Conservation (phyloP, 305 asterid species). For the Ilex paraguariensis region DNA sequence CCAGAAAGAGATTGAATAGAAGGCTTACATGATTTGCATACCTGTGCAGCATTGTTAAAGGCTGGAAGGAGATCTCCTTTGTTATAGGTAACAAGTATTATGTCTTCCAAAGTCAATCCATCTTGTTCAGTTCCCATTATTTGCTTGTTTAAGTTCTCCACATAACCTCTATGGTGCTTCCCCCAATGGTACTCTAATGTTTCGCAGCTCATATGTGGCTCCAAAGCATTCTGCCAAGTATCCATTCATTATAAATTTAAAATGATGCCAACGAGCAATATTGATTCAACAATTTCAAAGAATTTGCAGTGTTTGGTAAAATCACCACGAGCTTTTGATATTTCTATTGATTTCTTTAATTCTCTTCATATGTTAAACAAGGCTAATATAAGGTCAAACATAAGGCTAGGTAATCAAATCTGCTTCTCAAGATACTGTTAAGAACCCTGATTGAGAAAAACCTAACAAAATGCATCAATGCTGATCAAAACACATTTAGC, state of each 20-base stretch:
- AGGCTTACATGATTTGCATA: slow-evolving; percentile 5
- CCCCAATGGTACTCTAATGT: too few relatives aligned
- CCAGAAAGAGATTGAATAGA: too few relatives aligned
- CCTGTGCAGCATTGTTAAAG: slow-evolving; percentile 99
- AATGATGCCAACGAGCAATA: background rate
- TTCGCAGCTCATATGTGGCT: slow-evolving; percentile 36
- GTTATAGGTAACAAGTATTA: slow-evolving; percentile 41
- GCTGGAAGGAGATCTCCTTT: slow-evolving; percentile 82
- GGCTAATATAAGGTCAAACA: background rate
- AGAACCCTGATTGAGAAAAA: too few relatives aligned
- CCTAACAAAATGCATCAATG: too few relatives aligned
- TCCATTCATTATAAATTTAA: too few relatives aligned
- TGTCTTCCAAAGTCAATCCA: too few relatives aligned
- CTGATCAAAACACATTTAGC: too few relatives aligned
- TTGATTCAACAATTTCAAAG: background rate
- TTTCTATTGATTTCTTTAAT: too few relatives aligned
- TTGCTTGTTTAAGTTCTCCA: slow-evolving; percentile 93
- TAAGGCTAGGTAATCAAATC: background rate
- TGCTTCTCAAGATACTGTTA: too few relatives aligned
- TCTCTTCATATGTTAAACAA: background rate
- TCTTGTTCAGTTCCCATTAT: slow-evolving; percentile 75
- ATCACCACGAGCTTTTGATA: too few relatives aligned
- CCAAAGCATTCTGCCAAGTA: slow-evolving; percentile 64
- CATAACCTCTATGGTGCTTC: slow-evolving; percentile 40
- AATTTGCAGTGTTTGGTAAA: background rate